phyloP scores from a whole-genome alignment of 2,329 filamentous ascomycete species.

The Domatiomyces catenatus region DNA sequence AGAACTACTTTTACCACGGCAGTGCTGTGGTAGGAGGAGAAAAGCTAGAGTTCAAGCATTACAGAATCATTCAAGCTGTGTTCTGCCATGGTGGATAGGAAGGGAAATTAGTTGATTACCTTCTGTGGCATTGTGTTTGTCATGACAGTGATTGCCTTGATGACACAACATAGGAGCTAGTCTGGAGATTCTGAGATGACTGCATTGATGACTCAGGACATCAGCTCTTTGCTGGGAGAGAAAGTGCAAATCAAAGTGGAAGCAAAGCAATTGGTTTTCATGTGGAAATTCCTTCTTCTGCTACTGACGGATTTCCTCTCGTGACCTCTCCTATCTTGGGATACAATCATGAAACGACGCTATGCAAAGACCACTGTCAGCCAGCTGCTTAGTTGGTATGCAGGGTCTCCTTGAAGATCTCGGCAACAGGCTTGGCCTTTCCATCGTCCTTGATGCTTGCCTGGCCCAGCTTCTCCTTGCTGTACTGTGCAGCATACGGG shows the following conservation, averaged over 20 bases:
- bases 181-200: no score
- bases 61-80: no score
- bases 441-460: conserved; percentile 42
- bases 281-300: not conserved
- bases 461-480: conserved; percentile 69
- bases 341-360: not conserved
- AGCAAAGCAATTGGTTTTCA: not conserved
- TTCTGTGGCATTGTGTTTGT: no score
- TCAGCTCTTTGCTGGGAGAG: not conserved
- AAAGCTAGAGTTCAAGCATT: no score
- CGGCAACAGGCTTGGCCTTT: conserved; percentile 44
- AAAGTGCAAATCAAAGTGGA: not conserved
- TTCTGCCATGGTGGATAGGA: no score
- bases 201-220: no score
- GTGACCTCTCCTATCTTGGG: not conserved
- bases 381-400: conserved; percentile 33
- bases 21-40: no score
- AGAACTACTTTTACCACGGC: no score
- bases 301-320: not conserved
- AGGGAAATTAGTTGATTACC: no score
- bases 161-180: no score
- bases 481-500: conserved; percentile 86
- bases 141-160: no score
- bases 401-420: conserved; percentile 38
- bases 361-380: not conserved